Evolutionary conservation across 345 rosid genomes (phyloP), one percentile per base, ranked within the genome.

Genomic region (Carallia pectinifolia): DNA sequence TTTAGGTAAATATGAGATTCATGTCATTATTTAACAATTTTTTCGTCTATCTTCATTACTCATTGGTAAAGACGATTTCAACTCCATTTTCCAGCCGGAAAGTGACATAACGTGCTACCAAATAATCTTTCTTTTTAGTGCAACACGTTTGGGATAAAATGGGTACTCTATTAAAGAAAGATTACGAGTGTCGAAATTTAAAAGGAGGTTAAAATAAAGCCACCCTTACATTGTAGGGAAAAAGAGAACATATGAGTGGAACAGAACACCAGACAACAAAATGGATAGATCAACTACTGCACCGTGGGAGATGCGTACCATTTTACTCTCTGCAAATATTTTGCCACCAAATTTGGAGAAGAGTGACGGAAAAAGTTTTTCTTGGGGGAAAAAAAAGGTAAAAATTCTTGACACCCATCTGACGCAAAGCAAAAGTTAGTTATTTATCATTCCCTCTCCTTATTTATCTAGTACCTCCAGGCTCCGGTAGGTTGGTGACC

Each of bases 281-380:
- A 44, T 71, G 13, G 84, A 81, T 31, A 34, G 67, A 36, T 10
- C 80, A 78, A 64, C 84, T 29, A 55, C 77, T 61, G 61, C 66
- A 70, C 48, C 70, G 61, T 64, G 74, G 64, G 40, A 58, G 61
- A 54, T 75, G 47, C 29, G 6, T 2, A 7, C 12, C 60, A 17
- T 48, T 64, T 34, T 29, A n/a, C 7, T 2, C 53, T 65, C 31
- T 56, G 9, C 19, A 3, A 36, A 10, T 15, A 10, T 44, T 44
- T 47, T 29, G 54, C 70, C 33, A 31, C 74, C 64, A 59, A 63
- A 66, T 62, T 58, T 74, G 6, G 68, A 63, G 44, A 52, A 61
- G 71, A 64, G 81, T 67, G 56, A 68, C n/a, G 17, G 16, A 30
- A 55, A 72, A 65, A 77, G 39, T 73, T 59, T 64, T 72, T 52